phyloP scores from a whole-genome alignment of 2,329 filamentous ascomycete genomes.

The Rhynchosporium secalis region DNA sequence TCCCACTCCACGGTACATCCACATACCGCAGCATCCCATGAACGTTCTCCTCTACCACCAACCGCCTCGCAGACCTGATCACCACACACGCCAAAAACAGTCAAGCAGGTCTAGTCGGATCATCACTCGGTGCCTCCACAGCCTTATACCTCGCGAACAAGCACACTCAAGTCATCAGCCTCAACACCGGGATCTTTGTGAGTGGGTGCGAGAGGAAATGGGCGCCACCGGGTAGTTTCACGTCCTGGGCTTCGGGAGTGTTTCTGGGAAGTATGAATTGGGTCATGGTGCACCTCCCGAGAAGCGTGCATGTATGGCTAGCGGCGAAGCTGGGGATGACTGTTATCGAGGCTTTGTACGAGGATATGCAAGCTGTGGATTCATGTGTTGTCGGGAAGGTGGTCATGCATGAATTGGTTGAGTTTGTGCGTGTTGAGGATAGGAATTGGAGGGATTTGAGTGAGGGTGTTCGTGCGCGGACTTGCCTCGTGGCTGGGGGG shows the following conservation, averaged over 20 bases:
- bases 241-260: constrained; percentile 3
- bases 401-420: neutral
- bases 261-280: neutral
- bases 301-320: neutral
- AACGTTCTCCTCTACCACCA: neutral
- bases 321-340: neutral
- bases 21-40: neutral
- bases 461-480: neutral
- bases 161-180: constrained; percentile 9
- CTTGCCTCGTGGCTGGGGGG: constrained; percentile 8
- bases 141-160: constrained; percentile 7
- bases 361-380: constrained; percentile 8
- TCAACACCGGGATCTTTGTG: constrained; percentile 9
- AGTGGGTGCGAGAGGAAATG: constrained; percentile 3
- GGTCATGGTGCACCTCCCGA: constrained; percentile 1
- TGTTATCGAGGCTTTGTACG: neutral
- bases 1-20: neutral
- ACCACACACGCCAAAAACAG: neutral
- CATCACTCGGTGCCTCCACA: neutral
- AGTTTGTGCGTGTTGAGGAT: neutral
- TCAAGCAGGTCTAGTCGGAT: neutral
- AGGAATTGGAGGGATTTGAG: constrained; percentile 4
- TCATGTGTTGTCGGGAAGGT: neutral
- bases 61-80: neutral
- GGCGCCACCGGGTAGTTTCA: neutral